phyloP scores from a whole-genome alignment of 2,329 filamentous ascomycete species.

The Neofusicoccum kwambonambiense region DNA sequence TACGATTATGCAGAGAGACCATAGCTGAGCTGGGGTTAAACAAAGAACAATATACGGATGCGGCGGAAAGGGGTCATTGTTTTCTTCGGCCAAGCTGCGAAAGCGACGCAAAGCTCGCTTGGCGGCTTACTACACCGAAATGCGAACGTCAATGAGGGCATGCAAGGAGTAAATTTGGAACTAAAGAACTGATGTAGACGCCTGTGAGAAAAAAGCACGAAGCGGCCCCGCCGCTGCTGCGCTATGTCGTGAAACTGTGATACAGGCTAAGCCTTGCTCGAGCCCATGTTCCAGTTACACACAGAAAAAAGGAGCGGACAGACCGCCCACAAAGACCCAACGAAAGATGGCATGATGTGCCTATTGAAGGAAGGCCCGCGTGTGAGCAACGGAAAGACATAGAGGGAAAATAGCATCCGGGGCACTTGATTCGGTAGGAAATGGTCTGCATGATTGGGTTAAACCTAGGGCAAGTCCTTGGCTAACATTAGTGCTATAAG shows the following conservation, averaged over 20 bases:
- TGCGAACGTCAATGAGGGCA: neutral
- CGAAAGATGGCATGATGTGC: neutral
- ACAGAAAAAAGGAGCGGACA: neutral
- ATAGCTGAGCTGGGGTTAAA: neutral
- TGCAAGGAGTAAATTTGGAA: neutral
- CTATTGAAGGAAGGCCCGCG: no score
- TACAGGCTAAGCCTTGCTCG: neutral
- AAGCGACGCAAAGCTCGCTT: constrained; percentile 1
- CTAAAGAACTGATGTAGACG: neutral
- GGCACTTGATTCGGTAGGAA: no score
- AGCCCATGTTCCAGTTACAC: neutral
- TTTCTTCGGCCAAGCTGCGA: neutral
- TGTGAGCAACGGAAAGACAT: no score
- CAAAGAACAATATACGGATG: constrained; percentile 2
- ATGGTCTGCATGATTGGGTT: no score
- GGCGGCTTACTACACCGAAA: neutral
- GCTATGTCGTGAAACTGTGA: neutral
- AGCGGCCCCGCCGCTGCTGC: neutral
- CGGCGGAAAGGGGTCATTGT: neutral
- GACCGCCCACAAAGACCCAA: no score
- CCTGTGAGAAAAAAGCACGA: neutral
- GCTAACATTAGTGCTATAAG: no score
- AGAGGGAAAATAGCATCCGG: no score
- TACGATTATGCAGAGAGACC: neutral
- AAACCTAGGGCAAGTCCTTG: no score